A percentile compares a stretch with the other conserved stretches of the same genome.
Evolutionary conservation across 345 rosid genomes (phyloP).

Genomic region (Brassica juncea): DNA sequence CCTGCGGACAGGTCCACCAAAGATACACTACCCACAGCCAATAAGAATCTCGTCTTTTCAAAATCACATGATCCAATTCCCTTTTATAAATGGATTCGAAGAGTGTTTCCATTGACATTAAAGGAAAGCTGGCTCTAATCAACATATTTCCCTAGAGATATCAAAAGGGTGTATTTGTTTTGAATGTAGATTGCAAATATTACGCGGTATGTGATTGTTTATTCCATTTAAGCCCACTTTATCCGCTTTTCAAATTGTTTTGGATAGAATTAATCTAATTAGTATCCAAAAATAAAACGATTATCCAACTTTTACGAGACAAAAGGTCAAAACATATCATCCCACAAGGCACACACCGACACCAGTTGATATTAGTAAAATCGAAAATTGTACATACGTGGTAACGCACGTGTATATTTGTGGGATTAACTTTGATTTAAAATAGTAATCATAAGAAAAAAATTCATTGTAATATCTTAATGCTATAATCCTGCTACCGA

Average conservation of each 20-base stretch:
- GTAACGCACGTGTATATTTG: conserved; percentile 15
- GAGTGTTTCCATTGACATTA: conserved; percentile 14
- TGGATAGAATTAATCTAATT: conserved; percentile 8
- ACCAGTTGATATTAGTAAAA: neutral
- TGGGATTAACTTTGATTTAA: neutral
- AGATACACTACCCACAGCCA: neutral
- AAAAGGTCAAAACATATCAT: neutral
- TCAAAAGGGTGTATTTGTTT: neutral
- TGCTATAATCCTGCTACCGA: neutral
- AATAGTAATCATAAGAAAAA: neutral
- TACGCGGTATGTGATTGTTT: neutral
- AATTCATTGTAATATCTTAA: neutral
- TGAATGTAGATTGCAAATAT: conserved; percentile 9
- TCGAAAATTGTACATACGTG: neutral
- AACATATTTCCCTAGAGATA: neutral
- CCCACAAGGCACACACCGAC: neutral
- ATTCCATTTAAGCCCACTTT: neutral
- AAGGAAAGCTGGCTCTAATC: conserved; percentile 16
- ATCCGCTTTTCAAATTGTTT: neutral
- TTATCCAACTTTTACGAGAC: neutral
- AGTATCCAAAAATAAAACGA: neutral
- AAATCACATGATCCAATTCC: neutral
- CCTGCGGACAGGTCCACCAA: conserved; percentile 13
- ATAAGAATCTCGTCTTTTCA: neutral
- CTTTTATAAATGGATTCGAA: conserved; percentile 20